Evolutionary conservation across 148 eudicot genomes (phyloP).

Genomic region (Cornus kousa): DNA sequence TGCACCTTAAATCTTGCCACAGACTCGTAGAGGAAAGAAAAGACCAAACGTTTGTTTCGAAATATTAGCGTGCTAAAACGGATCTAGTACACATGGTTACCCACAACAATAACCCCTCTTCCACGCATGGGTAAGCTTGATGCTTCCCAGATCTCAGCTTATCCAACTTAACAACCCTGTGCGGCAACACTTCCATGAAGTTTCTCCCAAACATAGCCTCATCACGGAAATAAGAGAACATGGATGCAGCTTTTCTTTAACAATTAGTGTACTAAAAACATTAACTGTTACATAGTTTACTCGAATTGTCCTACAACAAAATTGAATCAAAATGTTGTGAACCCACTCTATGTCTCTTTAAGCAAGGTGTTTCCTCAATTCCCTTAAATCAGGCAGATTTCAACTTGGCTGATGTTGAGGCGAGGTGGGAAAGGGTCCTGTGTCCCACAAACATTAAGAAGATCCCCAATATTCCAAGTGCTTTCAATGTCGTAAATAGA

Average conservation of each 20-base stretch:
- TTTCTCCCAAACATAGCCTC: neutral
- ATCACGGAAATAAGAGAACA: neutral
- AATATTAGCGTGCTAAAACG: no score
- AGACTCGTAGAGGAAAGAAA: neutral
- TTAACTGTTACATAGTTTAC: neutral
- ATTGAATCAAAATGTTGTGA: neutral
- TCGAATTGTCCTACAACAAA: neutral
- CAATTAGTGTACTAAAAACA: neutral
- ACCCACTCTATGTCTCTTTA: neutral
- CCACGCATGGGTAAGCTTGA: no score
- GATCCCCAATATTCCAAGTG: constrained; percentile 68
- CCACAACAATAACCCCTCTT: no score
- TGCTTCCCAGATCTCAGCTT: no score
- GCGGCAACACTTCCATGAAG: no score
- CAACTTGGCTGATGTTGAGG: constrained; percentile 74
- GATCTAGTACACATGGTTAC: no score
- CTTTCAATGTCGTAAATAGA: constrained; percentile 81
- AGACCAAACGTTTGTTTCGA: no score
- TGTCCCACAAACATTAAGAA: constrained; percentile 85
- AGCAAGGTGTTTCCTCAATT: neutral
- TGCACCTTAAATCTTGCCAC: neutral
- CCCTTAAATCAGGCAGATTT: constrained; percentile 53
- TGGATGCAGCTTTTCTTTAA: neutral
- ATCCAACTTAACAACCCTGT: no score
- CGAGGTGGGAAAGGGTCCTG: constrained; percentile 76